Evolutionary conservation across 179 eudicot genomes (phyloP).

Genomic region (Beta lomatogona): DNA sequence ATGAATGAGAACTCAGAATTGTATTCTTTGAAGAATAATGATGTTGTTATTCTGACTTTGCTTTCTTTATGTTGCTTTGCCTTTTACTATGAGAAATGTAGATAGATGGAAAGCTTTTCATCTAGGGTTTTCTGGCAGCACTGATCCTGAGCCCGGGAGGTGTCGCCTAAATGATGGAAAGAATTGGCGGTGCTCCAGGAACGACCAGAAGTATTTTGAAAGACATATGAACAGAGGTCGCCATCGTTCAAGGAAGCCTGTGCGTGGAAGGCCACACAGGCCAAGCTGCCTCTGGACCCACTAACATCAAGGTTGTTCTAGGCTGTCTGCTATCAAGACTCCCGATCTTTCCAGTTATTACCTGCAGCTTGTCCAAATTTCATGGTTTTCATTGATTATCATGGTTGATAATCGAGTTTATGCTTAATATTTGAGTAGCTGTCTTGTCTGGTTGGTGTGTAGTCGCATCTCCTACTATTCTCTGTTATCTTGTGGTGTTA

Average conservation of each 20-base stretch:
- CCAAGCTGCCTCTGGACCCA: conserved; percentile 67
- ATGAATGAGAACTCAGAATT: not conserved
- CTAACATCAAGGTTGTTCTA: conserved; percentile 40
- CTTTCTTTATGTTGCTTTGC: conserved; percentile 12
- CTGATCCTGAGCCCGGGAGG: conserved; percentile 96
- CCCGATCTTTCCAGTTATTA: not conserved
- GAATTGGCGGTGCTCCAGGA: conserved; percentile 98
- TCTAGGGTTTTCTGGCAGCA: conserved; percentile 73
- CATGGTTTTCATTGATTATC: not conserved
- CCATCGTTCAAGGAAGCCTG: conserved; percentile 99
- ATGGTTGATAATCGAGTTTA: not conserved
- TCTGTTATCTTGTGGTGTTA: not conserved
- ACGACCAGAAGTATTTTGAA: conserved; percentile 94
- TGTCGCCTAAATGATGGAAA: conserved; percentile 95
- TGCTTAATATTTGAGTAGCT: not conserved
- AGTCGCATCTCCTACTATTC: not conserved
- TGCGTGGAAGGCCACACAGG: conserved; percentile 79
- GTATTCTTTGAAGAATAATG: not conserved
- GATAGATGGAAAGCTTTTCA: conserved; percentile 92
- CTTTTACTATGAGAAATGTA: conserved; percentile 24
- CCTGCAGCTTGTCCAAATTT: too few relatives aligned
- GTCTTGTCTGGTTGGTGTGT: not conserved
- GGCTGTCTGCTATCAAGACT: conserved; percentile 24
- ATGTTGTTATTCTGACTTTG: conserved; percentile 8
- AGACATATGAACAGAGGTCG: conserved; percentile 97